phyloP scores from a whole-genome alignment of 306 rosid species.

The Cicer judaicum region DNA sequence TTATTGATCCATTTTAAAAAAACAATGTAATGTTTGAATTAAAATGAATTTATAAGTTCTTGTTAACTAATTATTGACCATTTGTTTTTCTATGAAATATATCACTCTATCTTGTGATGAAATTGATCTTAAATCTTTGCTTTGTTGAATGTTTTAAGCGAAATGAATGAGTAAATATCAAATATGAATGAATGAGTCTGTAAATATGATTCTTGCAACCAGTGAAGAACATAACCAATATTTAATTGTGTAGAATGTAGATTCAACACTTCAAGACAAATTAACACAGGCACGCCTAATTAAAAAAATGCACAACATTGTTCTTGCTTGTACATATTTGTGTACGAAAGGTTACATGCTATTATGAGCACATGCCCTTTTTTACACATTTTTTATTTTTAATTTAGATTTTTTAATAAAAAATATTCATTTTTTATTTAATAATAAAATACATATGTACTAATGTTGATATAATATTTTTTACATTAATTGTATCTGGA shows the following conservation, averaged over 20 bases:
- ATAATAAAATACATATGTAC: too few relatives aligned
- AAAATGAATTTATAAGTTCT: neutral
- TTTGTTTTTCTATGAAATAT: neutral
- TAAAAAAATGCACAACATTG: neutral
- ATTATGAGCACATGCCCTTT: too few relatives aligned
- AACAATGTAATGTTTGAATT: neutral
- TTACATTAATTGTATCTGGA: too few relatives aligned
- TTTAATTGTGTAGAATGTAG: neutral
- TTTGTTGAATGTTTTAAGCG: neutral
- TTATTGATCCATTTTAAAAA: neutral
- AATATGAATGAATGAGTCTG: neutral
- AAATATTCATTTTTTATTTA: too few relatives aligned
- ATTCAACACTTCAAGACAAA: neutral
- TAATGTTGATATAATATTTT: too few relatives aligned
- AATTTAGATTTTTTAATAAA: too few relatives aligned
- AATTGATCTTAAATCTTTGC: neutral
- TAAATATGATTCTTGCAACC: neutral
- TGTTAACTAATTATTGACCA: neutral
- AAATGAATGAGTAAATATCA: neutral
- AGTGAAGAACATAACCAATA: neutral
- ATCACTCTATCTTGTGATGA: neutral
- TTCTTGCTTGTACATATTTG: constrained; percentile 1
- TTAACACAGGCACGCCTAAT: neutral
- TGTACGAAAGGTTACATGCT: neutral
- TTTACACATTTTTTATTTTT: too few relatives aligned